phyloP scores from a whole-genome alignment of 2,329 filamentous ascomycete species.

The Neofusicoccum sp. region DNA sequence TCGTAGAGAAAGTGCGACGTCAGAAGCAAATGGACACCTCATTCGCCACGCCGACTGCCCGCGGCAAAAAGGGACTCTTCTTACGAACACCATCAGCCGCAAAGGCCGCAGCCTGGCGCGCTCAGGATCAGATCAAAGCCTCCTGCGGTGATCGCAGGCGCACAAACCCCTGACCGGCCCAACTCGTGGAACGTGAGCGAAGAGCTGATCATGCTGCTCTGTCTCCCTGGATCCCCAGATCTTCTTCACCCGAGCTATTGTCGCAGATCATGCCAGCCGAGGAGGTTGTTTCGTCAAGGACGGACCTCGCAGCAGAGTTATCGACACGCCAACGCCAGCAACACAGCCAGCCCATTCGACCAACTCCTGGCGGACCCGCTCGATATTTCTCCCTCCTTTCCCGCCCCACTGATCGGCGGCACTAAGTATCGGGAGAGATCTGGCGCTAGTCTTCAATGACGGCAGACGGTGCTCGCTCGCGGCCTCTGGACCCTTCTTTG shows the following conservation, averaged over 20 bases:
- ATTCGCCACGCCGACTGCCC: neutral
- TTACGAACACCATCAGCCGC: neutral
- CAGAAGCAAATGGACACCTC: neutral
- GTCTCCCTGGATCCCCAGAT: neutral
- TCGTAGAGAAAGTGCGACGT: too few relatives aligned
- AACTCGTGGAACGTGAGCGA: neutral
- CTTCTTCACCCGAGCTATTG: neutral
- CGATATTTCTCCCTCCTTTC: neutral
- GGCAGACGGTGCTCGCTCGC: neutral
- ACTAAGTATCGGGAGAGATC: neutral
- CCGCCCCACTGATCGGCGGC: neutral
- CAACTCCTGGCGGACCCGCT: too few relatives aligned
- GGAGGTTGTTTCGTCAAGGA: too few relatives aligned
- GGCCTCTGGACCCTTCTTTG: neutral
- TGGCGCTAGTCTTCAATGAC: neutral
- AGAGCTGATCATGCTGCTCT: neutral
- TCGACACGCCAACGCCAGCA: too few relatives aligned
- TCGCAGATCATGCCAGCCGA: neutral
- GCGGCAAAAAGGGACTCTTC: neutral
- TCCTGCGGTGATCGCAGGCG: neutral
- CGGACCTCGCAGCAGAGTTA: too few relatives aligned
- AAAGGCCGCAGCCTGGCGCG: neutral
- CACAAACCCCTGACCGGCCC: neutral
- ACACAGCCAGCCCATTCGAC: too few relatives aligned
- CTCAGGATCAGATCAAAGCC: neutral